A percentile compares a stretch with the other conserved stretches of the same genome.
Evolutionary conservation across 2,329 filamentous ascomycete genomes (phyloP).

Genomic region (Cladosporium sp.): DNA sequence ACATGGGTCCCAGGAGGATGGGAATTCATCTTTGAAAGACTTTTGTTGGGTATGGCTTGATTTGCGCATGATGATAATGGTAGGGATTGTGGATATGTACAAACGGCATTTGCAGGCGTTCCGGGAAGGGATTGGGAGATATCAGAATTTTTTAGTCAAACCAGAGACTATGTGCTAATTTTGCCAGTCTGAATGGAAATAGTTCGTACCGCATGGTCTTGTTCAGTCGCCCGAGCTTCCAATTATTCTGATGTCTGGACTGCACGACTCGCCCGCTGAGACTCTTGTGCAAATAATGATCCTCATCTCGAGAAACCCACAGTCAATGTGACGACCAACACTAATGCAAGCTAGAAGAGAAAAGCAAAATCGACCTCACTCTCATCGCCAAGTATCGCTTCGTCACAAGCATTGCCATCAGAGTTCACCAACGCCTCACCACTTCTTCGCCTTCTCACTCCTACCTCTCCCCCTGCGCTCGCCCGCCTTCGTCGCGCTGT

Average conservation of each 20-base stretch:
- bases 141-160: neutral
- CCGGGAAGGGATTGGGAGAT: neutral
- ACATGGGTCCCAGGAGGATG: constrained; percentile 38
- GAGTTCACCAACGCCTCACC: too few species aligned
- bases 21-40: constrained; percentile 21
- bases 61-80: neutral
- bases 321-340: too few species aligned
- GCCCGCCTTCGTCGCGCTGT: neutral
- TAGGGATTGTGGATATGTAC: neutral
- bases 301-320: too few species aligned
- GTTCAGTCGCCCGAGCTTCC: too few species aligned
- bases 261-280: too few species aligned
- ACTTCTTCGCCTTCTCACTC: neutral
- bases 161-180: neutral
- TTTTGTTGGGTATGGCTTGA: neutral
- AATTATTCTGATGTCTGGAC: too few species aligned
- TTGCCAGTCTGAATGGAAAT: neutral
- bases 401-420: too few species aligned
- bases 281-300: too few species aligned
- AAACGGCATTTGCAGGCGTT: constrained; percentile 5
- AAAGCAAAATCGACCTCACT: too few species aligned
- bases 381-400: too few species aligned
- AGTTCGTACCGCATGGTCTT: too few species aligned
- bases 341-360: too few species aligned
- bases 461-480: neutral